phyloP scores from a whole-genome alignment of 129 eudicot genomes.

The Flaveria sonorensis region DNA sequence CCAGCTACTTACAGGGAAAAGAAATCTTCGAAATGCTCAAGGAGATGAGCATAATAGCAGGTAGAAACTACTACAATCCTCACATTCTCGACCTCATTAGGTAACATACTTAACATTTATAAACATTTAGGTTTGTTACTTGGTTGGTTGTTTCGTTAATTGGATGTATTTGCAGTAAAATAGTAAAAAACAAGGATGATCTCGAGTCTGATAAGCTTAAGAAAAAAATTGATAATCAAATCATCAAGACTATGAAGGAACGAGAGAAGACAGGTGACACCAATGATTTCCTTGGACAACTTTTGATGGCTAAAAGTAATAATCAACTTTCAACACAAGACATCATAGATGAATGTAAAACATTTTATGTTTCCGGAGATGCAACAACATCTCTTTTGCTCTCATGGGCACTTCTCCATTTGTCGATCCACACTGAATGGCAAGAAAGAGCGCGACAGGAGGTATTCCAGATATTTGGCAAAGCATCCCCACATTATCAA shows the following conservation, averaged over 20 bases:
- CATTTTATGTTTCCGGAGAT: slow-evolving; percentile 42
- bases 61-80: slow-evolving; percentile 34
- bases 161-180: slow-evolving; percentile 21
- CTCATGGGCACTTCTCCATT: slow-evolving; percentile 37
- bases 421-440: slow-evolving; percentile 43
- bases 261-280: slow-evolving; percentile 30
- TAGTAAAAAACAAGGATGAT: slow-evolving; percentile 29
- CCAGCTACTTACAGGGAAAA: slow-evolving; percentile 38
- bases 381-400: slow-evolving; percentile 38
- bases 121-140: background rate
- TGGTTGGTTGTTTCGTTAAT: background rate
- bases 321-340: slow-evolving; percentile 35
- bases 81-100: slow-evolving; percentile 5
- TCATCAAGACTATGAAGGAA: slow-evolving; percentile 27
- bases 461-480: slow-evolving; percentile 31
- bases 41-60: slow-evolving; percentile 34
- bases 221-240: slow-evolving; percentile 23
- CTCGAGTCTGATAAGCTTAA: slow-evolving; percentile 37
- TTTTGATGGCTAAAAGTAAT: slow-evolving; percentile 34
- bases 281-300: slow-evolving; percentile 38
- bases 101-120: slow-evolving; percentile 9
- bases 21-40: slow-evolving; percentile 35
- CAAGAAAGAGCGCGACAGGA: slow-evolving; percentile 43
- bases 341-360: slow-evolving; percentile 43
- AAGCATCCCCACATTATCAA: slow-evolving; percentile 26